A percentile compares a stretch with the other conserved stretches of the same genome.
Evolutionary conservation across 192 early-diverging fungal genomes (phyloP).

Genomic region (Backusella sp.): DNA sequence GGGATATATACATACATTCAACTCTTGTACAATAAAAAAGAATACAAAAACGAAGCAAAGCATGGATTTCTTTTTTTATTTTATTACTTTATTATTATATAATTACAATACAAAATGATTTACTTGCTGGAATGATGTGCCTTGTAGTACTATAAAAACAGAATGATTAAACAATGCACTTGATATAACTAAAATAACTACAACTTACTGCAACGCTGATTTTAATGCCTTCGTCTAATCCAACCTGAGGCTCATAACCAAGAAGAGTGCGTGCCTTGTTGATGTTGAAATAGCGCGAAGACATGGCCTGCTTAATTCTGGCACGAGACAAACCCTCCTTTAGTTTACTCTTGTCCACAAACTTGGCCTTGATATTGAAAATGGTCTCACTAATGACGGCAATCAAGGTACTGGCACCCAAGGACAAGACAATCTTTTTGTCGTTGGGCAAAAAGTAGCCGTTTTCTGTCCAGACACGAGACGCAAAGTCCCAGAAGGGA

Average conservation of each 20-base stretch:
- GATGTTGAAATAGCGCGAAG: constrained; percentile 87
- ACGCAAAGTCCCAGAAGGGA: constrained; percentile 88
- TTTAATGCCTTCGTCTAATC: constrained; percentile 54
- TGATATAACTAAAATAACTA: too few relatives aligned
- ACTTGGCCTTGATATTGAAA: constrained; percentile 56
- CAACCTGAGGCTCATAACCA: constrained; percentile 53
- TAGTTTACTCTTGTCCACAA: constrained; percentile 58
- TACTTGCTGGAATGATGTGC: constrained; percentile 6
- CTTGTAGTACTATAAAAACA: constrained; percentile 11
- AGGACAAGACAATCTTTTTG: constrained; percentile 60
- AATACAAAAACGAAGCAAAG: background rate
- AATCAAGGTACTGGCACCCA: constrained; percentile 44
- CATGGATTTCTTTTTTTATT: background rate
- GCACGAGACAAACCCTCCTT: constrained; percentile 77
- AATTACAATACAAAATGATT: background rate
- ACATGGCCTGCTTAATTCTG: constrained; percentile 73
- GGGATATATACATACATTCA: background rate
- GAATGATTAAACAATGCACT: background rate
- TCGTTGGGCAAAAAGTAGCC: constrained; percentile 53
- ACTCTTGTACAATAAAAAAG: constrained; percentile 2
- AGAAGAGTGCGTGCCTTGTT: constrained; percentile 73
- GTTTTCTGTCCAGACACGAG: constrained; percentile 64
- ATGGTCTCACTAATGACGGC: constrained; percentile 66
- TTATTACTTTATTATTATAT: background rate
- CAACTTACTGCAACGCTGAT: constrained; percentile 30